Conservation (phyloP, 2,329 filamentous ascomycete genomes). For the Epichloe glyceriae region DNA sequence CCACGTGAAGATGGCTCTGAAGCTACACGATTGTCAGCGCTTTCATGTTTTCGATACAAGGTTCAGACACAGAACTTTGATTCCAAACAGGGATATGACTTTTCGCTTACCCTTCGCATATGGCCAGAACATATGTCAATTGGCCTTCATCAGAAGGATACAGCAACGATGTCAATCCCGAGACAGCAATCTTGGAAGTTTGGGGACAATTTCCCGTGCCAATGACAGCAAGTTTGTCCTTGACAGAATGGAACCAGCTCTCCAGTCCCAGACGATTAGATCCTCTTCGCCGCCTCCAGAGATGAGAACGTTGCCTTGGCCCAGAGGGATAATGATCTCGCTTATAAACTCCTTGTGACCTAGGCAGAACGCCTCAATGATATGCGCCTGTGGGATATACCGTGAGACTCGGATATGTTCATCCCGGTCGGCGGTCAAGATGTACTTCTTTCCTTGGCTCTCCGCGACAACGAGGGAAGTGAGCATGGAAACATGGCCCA, state of each 20-base stretch:
- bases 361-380: conserved; percentile 82
- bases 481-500: conserved; percentile 92
- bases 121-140: conserved; percentile 31
- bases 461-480: conserved; percentile 54
- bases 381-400: conserved; percentile 66
- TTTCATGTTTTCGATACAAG: not conserved
- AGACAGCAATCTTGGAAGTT: conserved; percentile 34
- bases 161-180: conserved; percentile 24
- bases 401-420: conserved; percentile 80
- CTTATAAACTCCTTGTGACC: conserved; percentile 80
- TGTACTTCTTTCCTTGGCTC: conserved; percentile 31
- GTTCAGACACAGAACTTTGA: conserved; percentile 9
- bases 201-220: conserved; percentile 25
- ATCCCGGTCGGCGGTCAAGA: conserved; percentile 44
- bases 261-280: conserved; percentile 77
- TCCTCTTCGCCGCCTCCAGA: conserved; percentile 79
- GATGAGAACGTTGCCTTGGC: conserved; percentile 49
- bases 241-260: conserved; percentile 36
- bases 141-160: conserved; percentile 17
- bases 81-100: not conserved
- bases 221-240: conserved; percentile 38
- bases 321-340: conserved; percentile 52
- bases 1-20: conserved; percentile 55
- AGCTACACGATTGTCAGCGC: conserved; percentile 18
- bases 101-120: conserved; percentile 41